Conservation (phyloP, 768 basidiomycete genomes). For the Auriculariales sp. region DNA sequence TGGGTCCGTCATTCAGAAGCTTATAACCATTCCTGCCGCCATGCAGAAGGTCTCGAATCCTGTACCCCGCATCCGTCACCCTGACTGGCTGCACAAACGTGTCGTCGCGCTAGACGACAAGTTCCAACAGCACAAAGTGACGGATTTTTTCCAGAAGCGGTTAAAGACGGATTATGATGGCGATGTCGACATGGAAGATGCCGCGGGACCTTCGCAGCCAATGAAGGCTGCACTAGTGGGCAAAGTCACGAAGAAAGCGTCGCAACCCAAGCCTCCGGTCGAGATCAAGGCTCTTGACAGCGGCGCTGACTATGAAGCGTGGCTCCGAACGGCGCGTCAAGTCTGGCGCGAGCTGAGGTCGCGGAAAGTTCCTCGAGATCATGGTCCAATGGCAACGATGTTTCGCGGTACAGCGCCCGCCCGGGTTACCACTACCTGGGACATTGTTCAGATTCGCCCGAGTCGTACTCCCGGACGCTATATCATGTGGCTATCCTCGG, state of each 20-base stretch:
- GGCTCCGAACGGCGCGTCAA: slow-evolving; percentile 62
- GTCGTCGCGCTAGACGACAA: slow-evolving; percentile 85
- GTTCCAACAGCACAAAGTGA: slow-evolving; percentile 96
- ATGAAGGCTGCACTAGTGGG: too few relatives aligned
- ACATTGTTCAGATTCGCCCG: slow-evolving; percentile 78
- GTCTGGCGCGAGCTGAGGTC: slow-evolving; percentile 50
- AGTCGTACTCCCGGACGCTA: slow-evolving; percentile 70
- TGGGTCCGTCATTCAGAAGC: slow-evolving; percentile 94
- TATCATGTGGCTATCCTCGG: slow-evolving; percentile 75
- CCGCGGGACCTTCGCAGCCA: slow-evolving; percentile 13
- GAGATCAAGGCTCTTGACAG: slow-evolving; percentile 46
- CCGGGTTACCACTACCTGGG: slow-evolving; percentile 50
- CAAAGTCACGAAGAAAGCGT: not conserved
- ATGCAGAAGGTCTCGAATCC: slow-evolving; percentile 97
- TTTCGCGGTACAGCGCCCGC: slow-evolving; percentile 49
- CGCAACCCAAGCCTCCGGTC: slow-evolving; percentile 15
- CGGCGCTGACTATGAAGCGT: slow-evolving; percentile 58
- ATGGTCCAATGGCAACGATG: slow-evolving; percentile 53
- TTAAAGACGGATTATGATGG: slow-evolving; percentile 20
- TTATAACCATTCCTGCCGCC: slow-evolving; percentile 97
- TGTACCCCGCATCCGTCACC: slow-evolving; percentile 88
- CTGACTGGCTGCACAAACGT: slow-evolving; percentile 90
- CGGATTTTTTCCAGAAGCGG: slow-evolving; percentile 70
- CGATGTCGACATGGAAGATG: slow-evolving; percentile 50
- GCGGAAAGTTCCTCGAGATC: slow-evolving; percentile 20